Evolutionary conservation across 768 basidiomycete species (phyloP), one percentile per base, ranked within the genome.

Genomic region (Tricholoma sp.): DNA sequence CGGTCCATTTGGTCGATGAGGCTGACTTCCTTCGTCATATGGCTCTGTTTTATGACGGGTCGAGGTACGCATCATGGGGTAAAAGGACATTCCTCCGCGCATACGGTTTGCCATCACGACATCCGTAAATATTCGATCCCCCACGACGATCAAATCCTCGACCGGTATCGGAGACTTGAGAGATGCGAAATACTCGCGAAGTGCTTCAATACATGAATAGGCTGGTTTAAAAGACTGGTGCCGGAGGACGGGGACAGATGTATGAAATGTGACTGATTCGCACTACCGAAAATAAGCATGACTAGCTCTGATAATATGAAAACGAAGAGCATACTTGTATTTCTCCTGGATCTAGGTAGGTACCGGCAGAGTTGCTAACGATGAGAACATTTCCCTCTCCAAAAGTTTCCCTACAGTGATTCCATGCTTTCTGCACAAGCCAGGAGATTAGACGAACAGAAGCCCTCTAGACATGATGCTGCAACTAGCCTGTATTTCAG

Each of bases 301-400:
- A 49, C 50, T 44, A 20, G 57, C 50, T 33, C 20, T 50, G 45
- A 17, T 45, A 33, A 34, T 39, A 49, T 11, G 54, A 42, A 18
- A 57, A 37, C 20, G 2, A 24, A 24, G 41, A 50, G 76, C 80
- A 62, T 60, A 92, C 95, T 71, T 94, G 90, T 45, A 98, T 80
- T 12, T 84, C 84, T 17, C 86, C 89, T 0, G 86, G 75, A 60
- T 92, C 91, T 55, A 85, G 78, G 55, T 75, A 80, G 24, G 91
- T 89, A 1, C 96, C 95, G 0, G 93, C 93, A 17, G 95, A 94
- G 67, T 99, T 99, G 69, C 91, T 93, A 33, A 98, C 95, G 47
- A 98, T 83, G 58, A 99, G 74, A 5, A 99, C 82, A 57, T 92
- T 88, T 0, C 79, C 80, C 24, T 84, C 77, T 0, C 90, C 91